Conservation (phyloP, 2,329 filamentous ascomycete species). For the Tolypocladium amazonense region DNA sequence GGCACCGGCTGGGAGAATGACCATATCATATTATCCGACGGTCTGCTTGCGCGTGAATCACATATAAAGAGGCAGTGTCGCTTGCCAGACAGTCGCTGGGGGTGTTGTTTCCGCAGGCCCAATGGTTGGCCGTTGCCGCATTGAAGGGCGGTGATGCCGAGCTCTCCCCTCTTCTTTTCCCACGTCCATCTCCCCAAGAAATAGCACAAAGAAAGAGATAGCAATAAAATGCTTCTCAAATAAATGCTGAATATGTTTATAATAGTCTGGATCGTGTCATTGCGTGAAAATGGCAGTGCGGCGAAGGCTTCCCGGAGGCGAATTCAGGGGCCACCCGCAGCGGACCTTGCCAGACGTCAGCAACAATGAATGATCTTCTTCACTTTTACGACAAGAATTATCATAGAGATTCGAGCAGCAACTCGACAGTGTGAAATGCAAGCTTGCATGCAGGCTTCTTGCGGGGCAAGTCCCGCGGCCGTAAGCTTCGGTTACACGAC, state of each 20-base stretch:
- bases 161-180: not conserved
- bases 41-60: not conserved
- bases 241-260: not conserved
- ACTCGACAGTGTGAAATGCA: not conserved
- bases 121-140: not conserved
- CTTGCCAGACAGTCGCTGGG: not conserved
- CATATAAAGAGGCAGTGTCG: no score
- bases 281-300: not conserved
- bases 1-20: not conserved
- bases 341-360: not conserved
- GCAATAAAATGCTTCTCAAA: not conserved
- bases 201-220: not conserved
- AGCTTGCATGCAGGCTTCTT: not conserved
- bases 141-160: no score
- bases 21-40: no score
- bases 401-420: not conserved
- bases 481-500: not conserved
- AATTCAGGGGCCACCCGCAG: not conserved
- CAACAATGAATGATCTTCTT: not conserved
- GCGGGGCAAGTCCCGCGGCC: not conserved
- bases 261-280: not conserved
- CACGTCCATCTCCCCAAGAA: no score
- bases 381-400: not conserved
- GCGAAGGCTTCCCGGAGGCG: not conserved
- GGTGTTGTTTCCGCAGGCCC: not conserved